Evolutionary conservation across 345 rosid species (phyloP).

Genomic region (Psidium guajava): DNA sequence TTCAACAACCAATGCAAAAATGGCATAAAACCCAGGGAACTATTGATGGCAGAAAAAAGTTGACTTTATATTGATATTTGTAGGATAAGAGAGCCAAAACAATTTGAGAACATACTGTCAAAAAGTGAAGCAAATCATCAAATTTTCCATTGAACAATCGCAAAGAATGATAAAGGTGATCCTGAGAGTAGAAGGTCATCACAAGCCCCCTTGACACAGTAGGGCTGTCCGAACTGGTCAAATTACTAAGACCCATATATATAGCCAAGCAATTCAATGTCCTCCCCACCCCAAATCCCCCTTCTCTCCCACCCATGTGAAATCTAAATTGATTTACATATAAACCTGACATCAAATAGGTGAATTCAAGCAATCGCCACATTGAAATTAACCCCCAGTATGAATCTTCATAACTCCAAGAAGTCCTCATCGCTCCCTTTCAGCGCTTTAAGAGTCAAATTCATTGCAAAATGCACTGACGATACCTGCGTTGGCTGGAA

Average conservation of each 20-base stretch:
- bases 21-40: neutral
- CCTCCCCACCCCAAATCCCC: neutral
- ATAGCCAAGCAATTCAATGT: neutral
- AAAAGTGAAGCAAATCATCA: neutral
- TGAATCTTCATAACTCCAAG: neutral
- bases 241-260: neutral
- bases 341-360: neutral
- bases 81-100: neutral
- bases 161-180: neutral
- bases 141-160: neutral
- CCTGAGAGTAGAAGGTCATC: neutral
- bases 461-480: neutral
- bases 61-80: neutral
- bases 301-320: neutral
- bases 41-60: neutral
- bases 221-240: neutral
- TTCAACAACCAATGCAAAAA: neutral
- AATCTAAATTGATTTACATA: neutral
- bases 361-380: neutral
- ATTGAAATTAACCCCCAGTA: neutral
- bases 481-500: conserved; percentile 92
- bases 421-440: neutral
- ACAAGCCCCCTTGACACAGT: neutral
- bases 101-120: neutral
- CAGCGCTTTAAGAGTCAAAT: neutral